Conservation (phyloP, 306 rosid genomes). For the Ochetophila trinervis region DNA sequence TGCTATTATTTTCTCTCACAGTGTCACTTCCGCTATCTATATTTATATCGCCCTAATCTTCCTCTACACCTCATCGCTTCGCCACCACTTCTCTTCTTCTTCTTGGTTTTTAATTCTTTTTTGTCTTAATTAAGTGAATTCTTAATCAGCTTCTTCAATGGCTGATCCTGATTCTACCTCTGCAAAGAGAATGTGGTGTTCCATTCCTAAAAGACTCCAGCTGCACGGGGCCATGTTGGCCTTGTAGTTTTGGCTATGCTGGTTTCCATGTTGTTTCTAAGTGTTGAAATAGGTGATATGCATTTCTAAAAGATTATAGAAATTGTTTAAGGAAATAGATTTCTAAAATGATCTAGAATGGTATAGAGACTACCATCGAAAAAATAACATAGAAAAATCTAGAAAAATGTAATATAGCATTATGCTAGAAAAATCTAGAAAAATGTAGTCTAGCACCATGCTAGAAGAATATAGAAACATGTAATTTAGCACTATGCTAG, state of each 20-base stretch:
- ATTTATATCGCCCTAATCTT: conserved; percentile 44
- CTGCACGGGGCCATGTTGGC: conserved; percentile 97
- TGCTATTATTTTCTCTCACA: background rate
- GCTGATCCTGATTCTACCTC: conserved; percentile 53
- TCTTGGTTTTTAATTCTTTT: conserved; percentile 5
- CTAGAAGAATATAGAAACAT: too few relatives aligned
- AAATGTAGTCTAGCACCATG: too few relatives aligned
- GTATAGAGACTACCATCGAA: too few relatives aligned
- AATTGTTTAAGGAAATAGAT: too few relatives aligned
- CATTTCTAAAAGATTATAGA: too few relatives aligned
- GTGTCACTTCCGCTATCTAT: conserved; percentile 8
- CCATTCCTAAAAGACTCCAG: conserved; percentile 68
- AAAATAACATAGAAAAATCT: too few relatives aligned
- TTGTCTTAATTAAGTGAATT: background rate
- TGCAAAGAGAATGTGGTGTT: conserved; percentile 67
- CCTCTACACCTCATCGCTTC: conserved; percentile 41
- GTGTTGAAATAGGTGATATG: too few relatives aligned
- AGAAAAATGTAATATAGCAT: too few relatives aligned
- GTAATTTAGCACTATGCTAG: too few relatives aligned
- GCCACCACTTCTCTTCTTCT: background rate
- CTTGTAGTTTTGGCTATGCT: conserved; percentile 91
- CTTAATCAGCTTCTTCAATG: conserved; percentile 30
- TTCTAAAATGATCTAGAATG: too few relatives aligned
- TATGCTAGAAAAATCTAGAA: too few relatives aligned
- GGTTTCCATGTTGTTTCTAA: conserved; percentile 95